phyloP scores from a whole-genome alignment of 2,329 filamentous ascomycete species.

The Aspergillus quadricinctus region DNA sequence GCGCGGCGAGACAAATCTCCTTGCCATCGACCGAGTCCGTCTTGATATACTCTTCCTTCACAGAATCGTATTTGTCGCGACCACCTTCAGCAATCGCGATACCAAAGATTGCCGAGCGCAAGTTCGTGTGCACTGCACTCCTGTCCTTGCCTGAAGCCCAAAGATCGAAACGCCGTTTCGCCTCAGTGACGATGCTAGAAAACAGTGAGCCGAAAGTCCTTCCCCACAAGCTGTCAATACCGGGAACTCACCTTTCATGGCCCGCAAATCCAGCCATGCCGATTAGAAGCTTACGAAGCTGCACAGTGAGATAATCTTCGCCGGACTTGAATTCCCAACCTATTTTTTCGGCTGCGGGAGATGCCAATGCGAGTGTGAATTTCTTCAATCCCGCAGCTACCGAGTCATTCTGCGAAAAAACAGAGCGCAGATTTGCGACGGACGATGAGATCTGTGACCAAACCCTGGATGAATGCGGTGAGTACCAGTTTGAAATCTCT shows the following conservation, averaged over 20 bases:
- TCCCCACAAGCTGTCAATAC: background rate
- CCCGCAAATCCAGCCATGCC: constrained; percentile 68
- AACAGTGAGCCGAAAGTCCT: background rate
- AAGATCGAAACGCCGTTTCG: constrained; percentile 72
- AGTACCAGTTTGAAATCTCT: constrained; percentile 6
- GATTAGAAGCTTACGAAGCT: constrained; percentile 79
- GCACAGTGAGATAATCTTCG: constrained; percentile 76
- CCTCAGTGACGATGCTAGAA: constrained; percentile 63
- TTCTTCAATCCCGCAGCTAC: constrained; percentile 70
- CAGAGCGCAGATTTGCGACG: constrained; percentile 71
- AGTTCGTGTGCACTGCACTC: constrained; percentile 71
- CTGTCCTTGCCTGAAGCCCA: constrained; percentile 65
- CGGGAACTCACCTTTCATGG: constrained; percentile 62
- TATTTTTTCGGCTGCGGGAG: constrained; percentile 68
- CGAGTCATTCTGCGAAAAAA: constrained; percentile 72
- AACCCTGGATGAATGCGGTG: constrained; percentile 48
- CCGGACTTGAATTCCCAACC: constrained; percentile 78
- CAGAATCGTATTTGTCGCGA: constrained; percentile 63
- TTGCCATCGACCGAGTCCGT: constrained; percentile 87
- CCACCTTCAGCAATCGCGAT: constrained; percentile 71
- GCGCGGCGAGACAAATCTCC: constrained; percentile 72
- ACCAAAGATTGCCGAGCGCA: constrained; percentile 75
- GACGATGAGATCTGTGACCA: constrained; percentile 82
- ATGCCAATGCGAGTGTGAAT: constrained; percentile 73
- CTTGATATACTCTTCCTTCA: constrained; percentile 79